Evolutionary conservation across 164 flowering plant genomes (phyloP).

Genomic region (Warburgia ugandensis): DNA sequence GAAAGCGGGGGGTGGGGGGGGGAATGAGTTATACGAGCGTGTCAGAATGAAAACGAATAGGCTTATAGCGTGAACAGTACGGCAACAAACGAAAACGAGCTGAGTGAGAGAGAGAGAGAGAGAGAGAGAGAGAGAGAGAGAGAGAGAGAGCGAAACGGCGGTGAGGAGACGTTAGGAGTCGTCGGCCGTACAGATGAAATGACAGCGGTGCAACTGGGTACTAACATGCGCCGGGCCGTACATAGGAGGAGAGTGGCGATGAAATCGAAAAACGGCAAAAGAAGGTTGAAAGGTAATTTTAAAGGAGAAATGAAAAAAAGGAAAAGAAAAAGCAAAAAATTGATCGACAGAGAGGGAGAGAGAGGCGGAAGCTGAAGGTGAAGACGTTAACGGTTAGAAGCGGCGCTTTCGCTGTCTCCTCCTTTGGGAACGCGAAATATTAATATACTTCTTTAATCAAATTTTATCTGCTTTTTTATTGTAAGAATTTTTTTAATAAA

Average conservation of each 20-base stretch:
- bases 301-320: background rate
- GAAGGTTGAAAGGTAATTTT: no score
- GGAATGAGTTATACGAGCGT: conserved; percentile 5
- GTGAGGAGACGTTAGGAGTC: conserved; percentile 32
- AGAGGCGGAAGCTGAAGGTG: background rate
- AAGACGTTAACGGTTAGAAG: background rate
- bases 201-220: background rate
- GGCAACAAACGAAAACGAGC: conserved; percentile 25
- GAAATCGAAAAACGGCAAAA: background rate
- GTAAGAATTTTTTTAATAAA: no score
- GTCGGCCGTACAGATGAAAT: background rate
- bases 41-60: conserved; percentile 23
- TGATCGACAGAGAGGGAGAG: background rate
- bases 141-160: conserved; percentile 33
- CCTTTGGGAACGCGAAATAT: no score
- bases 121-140: conserved; percentile 24
- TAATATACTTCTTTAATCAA: no score
- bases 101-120: conserved; percentile 8
- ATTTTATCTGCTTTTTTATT: no score
- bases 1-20: background rate
- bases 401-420: background rate
- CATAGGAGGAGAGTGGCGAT: background rate
- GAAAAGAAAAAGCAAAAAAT: background rate
- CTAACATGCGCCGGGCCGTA: background rate
- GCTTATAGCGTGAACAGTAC: conserved; percentile 79